A percentile compares a stretch with the other conserved stretches of the same genome.
Conservation (phyloP, 768 basidiomycete species). For the Rickenella mellea region DNA sequence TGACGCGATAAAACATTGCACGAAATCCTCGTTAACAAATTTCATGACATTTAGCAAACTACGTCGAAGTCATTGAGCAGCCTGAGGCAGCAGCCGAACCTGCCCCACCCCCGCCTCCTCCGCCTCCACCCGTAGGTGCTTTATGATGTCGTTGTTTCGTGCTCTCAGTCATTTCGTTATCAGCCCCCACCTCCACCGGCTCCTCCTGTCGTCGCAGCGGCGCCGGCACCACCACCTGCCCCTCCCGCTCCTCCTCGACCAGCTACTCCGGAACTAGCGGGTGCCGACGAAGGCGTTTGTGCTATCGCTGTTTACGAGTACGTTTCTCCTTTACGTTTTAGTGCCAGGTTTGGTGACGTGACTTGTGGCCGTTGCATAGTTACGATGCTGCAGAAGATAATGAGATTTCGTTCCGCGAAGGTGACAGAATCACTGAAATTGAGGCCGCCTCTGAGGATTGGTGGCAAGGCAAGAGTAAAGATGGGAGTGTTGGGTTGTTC, state of each 20-base stretch:
- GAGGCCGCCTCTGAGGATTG: constrained; percentile 81
- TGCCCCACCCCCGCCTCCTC: constrained; percentile 43
- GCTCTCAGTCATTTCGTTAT: neutral
- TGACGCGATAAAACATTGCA: neutral
- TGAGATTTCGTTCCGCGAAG: constrained; percentile 78
- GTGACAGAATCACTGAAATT: constrained; percentile 69
- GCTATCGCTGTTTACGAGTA: constrained; percentile 69
- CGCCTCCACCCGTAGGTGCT: constrained; percentile 16
- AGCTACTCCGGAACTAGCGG: constrained; percentile 24
- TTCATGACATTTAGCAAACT: constrained; percentile 49
- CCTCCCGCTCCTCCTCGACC: constrained; percentile 22
- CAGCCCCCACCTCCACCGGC: constrained; percentile 27
- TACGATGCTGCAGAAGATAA: constrained; percentile 91
- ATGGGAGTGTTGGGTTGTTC: constrained; percentile 60
- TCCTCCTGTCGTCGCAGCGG: constrained; percentile 29
- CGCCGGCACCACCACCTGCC: constrained; percentile 34
- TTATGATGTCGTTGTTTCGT: constrained; percentile 7
- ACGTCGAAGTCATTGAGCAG: constrained; percentile 67
- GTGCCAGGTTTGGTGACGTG: constrained; percentile 4
- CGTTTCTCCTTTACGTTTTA: constrained; percentile 16
- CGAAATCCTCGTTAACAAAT: neutral
- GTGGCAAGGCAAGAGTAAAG: constrained; percentile 64
- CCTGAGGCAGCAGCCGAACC: constrained; percentile 27
- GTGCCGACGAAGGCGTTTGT: constrained; percentile 48
- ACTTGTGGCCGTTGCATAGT: constrained; percentile 25